phyloP scores from a whole-genome alignment of 2,329 filamentous ascomycete species.

The Aspergillus calidoustus region DNA sequence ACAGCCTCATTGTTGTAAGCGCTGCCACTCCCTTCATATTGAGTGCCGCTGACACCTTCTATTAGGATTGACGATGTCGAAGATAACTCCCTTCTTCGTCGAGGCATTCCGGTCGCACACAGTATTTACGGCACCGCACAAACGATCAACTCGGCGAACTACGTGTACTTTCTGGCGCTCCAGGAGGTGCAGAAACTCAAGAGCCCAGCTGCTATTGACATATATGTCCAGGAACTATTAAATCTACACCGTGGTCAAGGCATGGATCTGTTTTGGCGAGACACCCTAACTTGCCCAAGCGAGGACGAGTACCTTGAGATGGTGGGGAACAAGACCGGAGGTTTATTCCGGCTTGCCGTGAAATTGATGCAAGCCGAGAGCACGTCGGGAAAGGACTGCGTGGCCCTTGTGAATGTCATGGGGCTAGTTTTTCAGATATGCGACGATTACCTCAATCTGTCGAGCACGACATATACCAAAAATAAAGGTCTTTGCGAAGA shows the following conservation, averaged over 20 bases:
- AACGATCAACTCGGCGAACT: constrained; percentile 58
- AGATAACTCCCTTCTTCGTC: constrained; percentile 53
- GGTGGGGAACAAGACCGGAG: constrained; percentile 56
- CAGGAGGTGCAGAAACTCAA: constrained; percentile 48
- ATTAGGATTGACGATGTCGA: constrained; percentile 55
- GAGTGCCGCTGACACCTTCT: background rate
- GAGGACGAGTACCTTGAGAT: constrained; percentile 55
- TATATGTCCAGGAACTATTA: constrained; percentile 51
- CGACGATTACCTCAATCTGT: constrained; percentile 87
- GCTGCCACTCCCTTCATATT: background rate
- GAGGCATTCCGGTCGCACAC: constrained; percentile 55
- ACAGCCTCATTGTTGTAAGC: constrained; percentile 50
- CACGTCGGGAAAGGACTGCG: constrained; percentile 45
- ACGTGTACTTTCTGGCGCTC: constrained; percentile 52
- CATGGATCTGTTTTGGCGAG: constrained; percentile 55
- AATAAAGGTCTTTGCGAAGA: constrained; percentile 97
- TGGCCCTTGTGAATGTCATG: constrained; percentile 69
- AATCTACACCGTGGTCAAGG: constrained; percentile 55
- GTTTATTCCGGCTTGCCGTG: constrained; percentile 51
- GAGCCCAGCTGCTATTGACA: constrained; percentile 46
- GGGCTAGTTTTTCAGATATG: constrained; percentile 54
- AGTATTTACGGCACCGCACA: constrained; percentile 56
- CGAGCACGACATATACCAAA: constrained; percentile 70
- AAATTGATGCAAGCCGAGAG: constrained; percentile 53
- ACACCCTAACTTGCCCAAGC: constrained; percentile 51